Conservation (phyloP, 176 grass and related monocot species). For the Oryza glumipatula region DNA sequence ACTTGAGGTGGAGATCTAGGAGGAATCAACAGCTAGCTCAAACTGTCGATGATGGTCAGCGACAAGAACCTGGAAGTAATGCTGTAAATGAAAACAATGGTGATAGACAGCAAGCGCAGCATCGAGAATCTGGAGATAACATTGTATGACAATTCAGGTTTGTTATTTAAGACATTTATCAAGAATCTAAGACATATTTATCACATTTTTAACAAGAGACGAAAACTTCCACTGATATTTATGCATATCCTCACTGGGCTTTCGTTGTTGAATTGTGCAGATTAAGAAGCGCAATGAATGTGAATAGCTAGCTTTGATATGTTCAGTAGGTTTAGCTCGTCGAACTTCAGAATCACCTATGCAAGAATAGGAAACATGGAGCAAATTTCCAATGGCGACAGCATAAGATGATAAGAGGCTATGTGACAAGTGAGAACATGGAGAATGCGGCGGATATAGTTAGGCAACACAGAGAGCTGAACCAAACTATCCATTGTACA, state of each 20-base stretch:
- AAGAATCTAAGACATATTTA: not conserved
- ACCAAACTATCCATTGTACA: not conserved
- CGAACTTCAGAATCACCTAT: not conserved
- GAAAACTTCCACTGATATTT: not conserved
- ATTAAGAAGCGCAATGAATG: not conserved
- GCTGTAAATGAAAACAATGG: slow-evolving; percentile 31
- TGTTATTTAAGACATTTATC: not conserved
- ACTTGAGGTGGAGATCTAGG: slow-evolving; percentile 78
- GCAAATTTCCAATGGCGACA: not conserved
- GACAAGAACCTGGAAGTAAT: slow-evolving; percentile 34
- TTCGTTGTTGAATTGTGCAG: slow-evolving; percentile 22
- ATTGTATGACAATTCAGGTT: slow-evolving; percentile 51
- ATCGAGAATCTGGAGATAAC: slow-evolving; percentile 46
- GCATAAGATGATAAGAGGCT: not conserved
- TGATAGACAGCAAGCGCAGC: slow-evolving; percentile 45
- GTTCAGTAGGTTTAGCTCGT: not conserved
- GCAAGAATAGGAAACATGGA: not conserved
- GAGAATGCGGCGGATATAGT: slow-evolving; percentile 11
- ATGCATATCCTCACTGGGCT: not conserved
- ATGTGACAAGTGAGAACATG: slow-evolving; percentile 1
- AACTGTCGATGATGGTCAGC: slow-evolving; percentile 29
- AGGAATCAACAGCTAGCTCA: slow-evolving; percentile 51
- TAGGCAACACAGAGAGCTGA: not conserved
- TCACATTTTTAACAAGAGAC: not conserved
- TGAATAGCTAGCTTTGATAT: slow-evolving; percentile 35